A percentile compares a stretch with the other conserved stretches of the same genome.
Evolutionary conservation across 139 green algal genomes (phyloP).

Genomic region (Chlorella vulgaris): DNA sequence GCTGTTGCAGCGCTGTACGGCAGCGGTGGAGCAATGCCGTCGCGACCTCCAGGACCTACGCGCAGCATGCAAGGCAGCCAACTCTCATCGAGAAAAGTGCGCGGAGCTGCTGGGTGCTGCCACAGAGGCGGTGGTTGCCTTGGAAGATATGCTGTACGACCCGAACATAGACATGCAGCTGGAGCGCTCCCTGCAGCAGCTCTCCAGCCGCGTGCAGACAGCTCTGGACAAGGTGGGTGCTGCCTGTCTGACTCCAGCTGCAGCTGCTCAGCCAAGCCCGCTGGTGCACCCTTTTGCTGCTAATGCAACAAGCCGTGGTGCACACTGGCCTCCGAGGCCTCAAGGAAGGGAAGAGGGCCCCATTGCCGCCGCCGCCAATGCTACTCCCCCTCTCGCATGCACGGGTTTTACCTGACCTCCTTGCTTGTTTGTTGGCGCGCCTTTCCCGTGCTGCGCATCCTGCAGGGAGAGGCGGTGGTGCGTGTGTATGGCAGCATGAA

Average conservation of each 20-base stretch:
- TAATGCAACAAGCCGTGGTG: too few relatives aligned
- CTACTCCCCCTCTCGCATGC: too few relatives aligned
- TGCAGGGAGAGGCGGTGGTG: slow-evolving; percentile 31
- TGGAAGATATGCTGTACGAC: slow-evolving; percentile 49
- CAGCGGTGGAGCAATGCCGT: slow-evolving; percentile 26
- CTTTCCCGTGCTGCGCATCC: neutral
- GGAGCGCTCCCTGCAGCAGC: slow-evolving; percentile 15
- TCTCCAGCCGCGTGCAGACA: slow-evolving; percentile 3
- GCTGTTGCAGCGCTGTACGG: slow-evolving; percentile 10
- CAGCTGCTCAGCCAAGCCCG: neutral
- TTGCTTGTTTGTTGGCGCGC: too few relatives aligned
- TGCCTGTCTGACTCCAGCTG: neutral
- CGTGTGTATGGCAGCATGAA: slow-evolving; percentile 33
- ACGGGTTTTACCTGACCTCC: too few relatives aligned
- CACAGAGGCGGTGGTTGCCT: slow-evolving; percentile 37
- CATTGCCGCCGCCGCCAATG: too few relatives aligned
- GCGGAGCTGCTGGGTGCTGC: slow-evolving; percentile 40
- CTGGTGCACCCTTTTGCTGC: too few relatives aligned
- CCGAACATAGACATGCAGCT: slow-evolving; percentile 8
- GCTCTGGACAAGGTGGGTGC: slow-evolving; percentile 5
- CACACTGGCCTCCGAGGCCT: too few relatives aligned
- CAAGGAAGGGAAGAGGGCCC: too few relatives aligned
- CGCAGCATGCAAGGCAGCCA: slow-evolving; percentile 26
- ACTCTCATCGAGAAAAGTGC: slow-evolving; percentile 49
- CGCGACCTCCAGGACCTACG: slow-evolving; percentile 38